Base-by-base conservation (phyloP, 2,329 filamentous ascomycete genomes). In the Cladosporium sp. region DNA sequence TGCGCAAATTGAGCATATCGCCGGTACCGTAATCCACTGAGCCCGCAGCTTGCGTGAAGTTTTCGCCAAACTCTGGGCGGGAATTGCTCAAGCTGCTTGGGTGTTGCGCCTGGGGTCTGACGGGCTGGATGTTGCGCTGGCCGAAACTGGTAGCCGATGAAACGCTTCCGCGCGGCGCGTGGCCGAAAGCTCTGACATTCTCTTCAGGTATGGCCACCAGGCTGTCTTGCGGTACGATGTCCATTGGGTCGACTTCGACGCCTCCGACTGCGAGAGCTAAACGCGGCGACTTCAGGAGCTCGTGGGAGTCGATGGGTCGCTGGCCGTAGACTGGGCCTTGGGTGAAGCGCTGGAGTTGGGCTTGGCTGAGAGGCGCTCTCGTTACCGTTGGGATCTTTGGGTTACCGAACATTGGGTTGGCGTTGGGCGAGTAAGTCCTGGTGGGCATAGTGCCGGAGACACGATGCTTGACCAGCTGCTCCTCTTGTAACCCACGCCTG, bases 401-500 rank as follows among this genome's bases (percentile, higher is more conserved):
- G 46, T 63, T 60, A 2, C 60, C 64, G 44, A 66, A 66, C 64
- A 67, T 66, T 2, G 65, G 64, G 41, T 67, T 66, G 6, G 61
- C 60, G 33, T 67, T 65, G 0, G 66, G 64, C 38, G 61, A 64
- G 45, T 66, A 66, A n/a, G 58, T 66, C 28, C 63, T 56, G 6
- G 54, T 54, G 3, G 61, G 57, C 41, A 57, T 35, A 10, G 56
- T 52, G 8, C 55, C 55, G 4, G 51, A 49, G 9, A 51, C 42
- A 7, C 55, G 48, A 28, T 62, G 60, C 50, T 60, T 59, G 5
- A 49, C 35, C 3, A 59, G 53, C 44, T 60, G 55, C 42, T 74
- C 69, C 18, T 72, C 67, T 19, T 67, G 65, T 14, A 76, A 62
- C 51, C 82, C 80, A 52, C 74, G 75, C 40, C 74, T 71, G 45